Conservation (phyloP, 768 basidiomycete species). For the Mycena filopes region DNA sequence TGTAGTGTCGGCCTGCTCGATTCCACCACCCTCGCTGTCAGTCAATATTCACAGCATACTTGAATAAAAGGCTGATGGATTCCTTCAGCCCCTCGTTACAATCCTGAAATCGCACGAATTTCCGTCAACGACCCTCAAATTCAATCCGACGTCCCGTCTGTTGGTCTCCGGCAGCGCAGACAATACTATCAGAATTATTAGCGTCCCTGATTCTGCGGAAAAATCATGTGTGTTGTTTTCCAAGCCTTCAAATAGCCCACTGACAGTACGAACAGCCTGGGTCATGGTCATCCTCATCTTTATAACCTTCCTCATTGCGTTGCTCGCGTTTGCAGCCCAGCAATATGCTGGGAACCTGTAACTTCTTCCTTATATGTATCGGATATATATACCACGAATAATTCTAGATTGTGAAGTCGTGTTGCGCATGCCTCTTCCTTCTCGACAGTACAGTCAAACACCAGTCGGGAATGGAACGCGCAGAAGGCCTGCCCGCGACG, state of each 20-base stretch:
- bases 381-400: constrained; percentile 27
- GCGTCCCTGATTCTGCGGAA: constrained; percentile 68
- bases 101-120: constrained; percentile 97
- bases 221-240: constrained; percentile 60
- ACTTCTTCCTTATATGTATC: constrained; percentile 13
- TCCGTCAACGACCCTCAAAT: constrained; percentile 88
- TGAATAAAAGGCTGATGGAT: constrained; percentile 10
- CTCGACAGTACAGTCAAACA: no score
- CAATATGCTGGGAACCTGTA: constrained; percentile 16
- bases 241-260: not conserved
- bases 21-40: constrained; percentile 78
- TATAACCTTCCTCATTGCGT: constrained; percentile 44
- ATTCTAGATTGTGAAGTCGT: constrained; percentile 34
- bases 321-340: constrained; percentile 40
- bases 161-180: constrained; percentile 93
- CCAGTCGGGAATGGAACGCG: no score
- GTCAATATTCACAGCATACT: constrained; percentile 35
- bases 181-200: constrained; percentile 83
- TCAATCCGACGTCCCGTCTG: constrained; percentile 84
- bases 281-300: constrained; percentile 41
- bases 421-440: no score
- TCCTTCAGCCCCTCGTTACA: constrained; percentile 79
- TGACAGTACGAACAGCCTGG: constrained; percentile 41
- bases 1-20: constrained; percentile 87
- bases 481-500: no score